Evolutionary conservation across 495 filamentous ascomycete genomes (phyloP).

Genomic region (Xylaria cubensis): DNA sequence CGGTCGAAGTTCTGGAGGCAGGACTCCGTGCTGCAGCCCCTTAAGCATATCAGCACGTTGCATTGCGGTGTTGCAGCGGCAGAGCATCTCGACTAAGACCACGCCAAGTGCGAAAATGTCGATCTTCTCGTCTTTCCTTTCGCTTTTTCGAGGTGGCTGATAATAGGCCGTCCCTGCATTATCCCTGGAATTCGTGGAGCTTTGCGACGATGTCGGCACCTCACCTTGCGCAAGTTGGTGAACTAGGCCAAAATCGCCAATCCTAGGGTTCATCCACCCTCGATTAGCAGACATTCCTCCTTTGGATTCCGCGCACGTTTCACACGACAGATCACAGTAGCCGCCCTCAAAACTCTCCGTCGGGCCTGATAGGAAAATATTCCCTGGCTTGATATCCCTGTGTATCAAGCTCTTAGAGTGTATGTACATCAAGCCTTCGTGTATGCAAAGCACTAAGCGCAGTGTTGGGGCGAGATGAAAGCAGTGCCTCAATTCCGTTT

Average conservation of each 20-base stretch:
- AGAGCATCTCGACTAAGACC: constrained; percentile 61
- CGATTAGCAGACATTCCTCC: constrained; percentile 17
- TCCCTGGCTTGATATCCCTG: constrained; percentile 98
- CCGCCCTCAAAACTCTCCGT: constrained; percentile 31
- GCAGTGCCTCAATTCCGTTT: constrained; percentile 50
- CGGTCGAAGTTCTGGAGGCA: constrained; percentile 25
- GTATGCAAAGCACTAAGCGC: constrained; percentile 38
- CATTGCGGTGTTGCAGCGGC: constrained; percentile 59
- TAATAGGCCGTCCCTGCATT: constrained; percentile 39
- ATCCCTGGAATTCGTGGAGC: constrained; percentile 2
- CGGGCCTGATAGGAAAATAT: constrained; percentile 82
- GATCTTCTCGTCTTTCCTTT: constrained; percentile 57
- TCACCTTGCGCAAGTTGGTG: constrained; percentile 55
- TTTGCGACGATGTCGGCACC: constrained; percentile 27
- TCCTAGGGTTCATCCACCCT: constrained; percentile 58
- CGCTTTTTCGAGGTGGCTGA: constrained; percentile 36
- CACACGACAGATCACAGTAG: constrained; percentile 43
- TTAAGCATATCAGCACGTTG: constrained; percentile 58
- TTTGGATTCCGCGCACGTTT: constrained; percentile 26
- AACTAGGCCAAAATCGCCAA: constrained; percentile 64
- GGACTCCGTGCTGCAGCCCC: constrained; percentile 46
- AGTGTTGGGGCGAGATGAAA: constrained; percentile 60
- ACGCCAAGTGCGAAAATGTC: constrained; percentile 63
- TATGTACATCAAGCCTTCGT: constrained; percentile 61
- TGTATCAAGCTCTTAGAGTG: constrained; percentile 91